Evolutionary conservation across 768 basidiomycete genomes (phyloP).

Genomic region (Neoboletus brunneissimus): DNA sequence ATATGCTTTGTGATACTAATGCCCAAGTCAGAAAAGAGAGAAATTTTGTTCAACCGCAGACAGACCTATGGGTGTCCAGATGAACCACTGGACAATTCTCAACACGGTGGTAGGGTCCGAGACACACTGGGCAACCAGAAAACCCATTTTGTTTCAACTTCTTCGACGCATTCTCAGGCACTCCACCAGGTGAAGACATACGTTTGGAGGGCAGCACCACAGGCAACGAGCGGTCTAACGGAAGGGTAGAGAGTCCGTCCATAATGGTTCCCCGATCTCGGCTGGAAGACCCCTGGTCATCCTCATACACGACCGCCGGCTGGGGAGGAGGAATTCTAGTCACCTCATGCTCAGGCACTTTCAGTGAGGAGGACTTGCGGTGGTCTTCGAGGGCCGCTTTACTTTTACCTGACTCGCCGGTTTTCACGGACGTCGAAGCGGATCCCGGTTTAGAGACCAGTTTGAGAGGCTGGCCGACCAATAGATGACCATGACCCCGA

Average conservation of each 20-base stretch:
- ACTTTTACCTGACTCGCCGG: not conserved
- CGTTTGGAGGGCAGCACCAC: slow-evolving; percentile 35
- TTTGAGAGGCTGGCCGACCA: slow-evolving; percentile 63
- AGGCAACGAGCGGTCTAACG: not conserved
- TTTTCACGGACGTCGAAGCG: slow-evolving; percentile 15
- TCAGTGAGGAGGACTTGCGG: not conserved
- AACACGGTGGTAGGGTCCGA: slow-evolving; percentile 41
- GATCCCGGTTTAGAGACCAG: slow-evolving; percentile 40
- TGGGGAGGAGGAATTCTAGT: not conserved
- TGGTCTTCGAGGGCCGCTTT: not conserved
- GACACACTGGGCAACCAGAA: slow-evolving; percentile 48
- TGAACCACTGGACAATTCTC: slow-evolving; percentile 55
- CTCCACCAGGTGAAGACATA: slow-evolving; percentile 30
- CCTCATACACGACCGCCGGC: not conserved
- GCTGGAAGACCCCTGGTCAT: not conserved
- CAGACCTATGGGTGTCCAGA: slow-evolving; percentile 54
- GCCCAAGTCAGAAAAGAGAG: slow-evolving; percentile 7
- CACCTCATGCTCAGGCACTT: not conserved
- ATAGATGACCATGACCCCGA: slow-evolving; percentile 54
- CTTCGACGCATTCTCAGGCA: slow-evolving; percentile 32
- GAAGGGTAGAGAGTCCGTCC: not conserved
- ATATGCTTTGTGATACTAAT: slow-evolving; percentile 45
- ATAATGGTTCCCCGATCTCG: not conserved
- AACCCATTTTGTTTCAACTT: slow-evolving; percentile 33
- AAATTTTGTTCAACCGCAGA: not conserved